Percentiles rank a stretch among this genome's conserved stretches.
These are phyloP conservation scores for Trichocladium uniseriatum DNA, from an alignment of 495 filamentous ascomycete genomes.

Conservation along the genomic window DNA sequence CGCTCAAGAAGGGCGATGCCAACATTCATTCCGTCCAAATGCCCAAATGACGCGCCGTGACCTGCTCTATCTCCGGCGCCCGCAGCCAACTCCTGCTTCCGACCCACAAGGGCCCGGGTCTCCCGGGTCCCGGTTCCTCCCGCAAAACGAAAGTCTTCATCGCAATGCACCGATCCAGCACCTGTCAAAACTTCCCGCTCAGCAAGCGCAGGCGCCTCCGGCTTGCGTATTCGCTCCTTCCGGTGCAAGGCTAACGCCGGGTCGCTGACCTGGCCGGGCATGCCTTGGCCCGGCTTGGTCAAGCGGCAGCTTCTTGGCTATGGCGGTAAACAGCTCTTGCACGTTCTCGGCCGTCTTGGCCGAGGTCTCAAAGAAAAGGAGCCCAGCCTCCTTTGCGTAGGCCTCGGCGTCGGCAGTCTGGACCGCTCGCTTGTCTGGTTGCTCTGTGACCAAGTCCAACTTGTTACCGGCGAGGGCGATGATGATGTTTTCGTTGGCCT, in stretches of 20 bases:
- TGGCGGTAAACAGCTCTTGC: constrained; percentile 90
- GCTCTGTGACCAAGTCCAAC: constrained; percentile 81
- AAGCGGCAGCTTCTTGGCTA: constrained; percentile 91
- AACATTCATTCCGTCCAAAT: not conserved
- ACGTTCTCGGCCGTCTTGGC: constrained; percentile 97
- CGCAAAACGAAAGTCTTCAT: not conserved
- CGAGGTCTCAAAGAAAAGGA: constrained; percentile 96
- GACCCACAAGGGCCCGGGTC: constrained; percentile 1
- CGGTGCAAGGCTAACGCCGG: constrained; percentile 71
- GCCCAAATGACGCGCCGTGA: constrained; percentile 3
- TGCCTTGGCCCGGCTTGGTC: constrained; percentile 87
- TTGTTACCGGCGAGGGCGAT: constrained; percentile 98
- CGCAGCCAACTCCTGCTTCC: constrained; percentile 8
- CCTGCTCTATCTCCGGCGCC: constrained; percentile 17
- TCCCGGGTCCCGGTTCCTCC: not conserved
- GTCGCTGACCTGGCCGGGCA: constrained; percentile 62
- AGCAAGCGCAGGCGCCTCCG: constrained; percentile 70
- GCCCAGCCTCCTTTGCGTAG: constrained; percentile 83
- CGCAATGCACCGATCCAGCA: not conserved
- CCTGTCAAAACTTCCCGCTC: not conserved
- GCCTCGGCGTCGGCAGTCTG: constrained; percentile 81
- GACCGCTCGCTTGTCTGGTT: constrained; percentile 89
- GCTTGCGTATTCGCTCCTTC: constrained; percentile 69
- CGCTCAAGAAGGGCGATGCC: constrained; percentile 20
- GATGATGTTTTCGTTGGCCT: constrained; percentile 99